Evolutionary conservation across 257 asterid genomes (phyloP).

Genomic region (Solanum paucissectum): DNA sequence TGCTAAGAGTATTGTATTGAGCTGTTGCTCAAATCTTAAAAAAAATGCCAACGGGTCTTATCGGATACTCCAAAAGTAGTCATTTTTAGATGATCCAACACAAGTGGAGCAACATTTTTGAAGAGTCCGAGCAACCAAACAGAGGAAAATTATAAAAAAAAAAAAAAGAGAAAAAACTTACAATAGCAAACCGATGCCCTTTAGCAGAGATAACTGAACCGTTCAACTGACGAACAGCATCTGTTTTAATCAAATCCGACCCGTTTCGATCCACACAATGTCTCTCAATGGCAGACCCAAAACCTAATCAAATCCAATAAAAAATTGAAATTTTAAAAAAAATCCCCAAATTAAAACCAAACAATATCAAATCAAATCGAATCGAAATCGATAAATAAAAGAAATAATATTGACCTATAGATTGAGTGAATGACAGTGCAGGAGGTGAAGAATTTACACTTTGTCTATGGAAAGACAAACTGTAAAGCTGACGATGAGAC

Average conservation of each 20-base stretch:
- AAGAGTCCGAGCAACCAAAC: neutral
- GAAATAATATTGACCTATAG: neutral
- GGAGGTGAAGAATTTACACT: neutral
- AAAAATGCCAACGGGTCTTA: neutral
- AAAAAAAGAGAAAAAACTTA: conserved; percentile 22
- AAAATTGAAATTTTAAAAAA: too few species aligned
- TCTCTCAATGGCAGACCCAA: conserved; percentile 22
- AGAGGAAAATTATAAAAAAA: neutral
- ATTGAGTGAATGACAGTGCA: conserved; percentile 1
- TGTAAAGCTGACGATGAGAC: neutral
- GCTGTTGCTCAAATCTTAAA: neutral
- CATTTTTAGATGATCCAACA: neutral
- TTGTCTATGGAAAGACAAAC: neutral
- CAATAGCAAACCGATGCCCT: conserved; percentile 74
- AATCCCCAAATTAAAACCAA: neutral
- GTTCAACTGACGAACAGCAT: conserved; percentile 53
- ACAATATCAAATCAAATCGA: neutral
- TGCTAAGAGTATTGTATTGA: neutral
- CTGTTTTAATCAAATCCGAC: conserved; percentile 21
- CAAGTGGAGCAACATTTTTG: neutral
- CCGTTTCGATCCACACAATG: conserved; percentile 1
- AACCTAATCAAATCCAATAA: conserved; percentile 16
- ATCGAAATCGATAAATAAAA: neutral
- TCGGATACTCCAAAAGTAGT: neutral
- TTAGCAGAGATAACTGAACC: conserved; percentile 56